Evolutionary conservation across 2,329 filamentous ascomycete species (phyloP).

Genomic region (Colletotrichum sp.): DNA sequence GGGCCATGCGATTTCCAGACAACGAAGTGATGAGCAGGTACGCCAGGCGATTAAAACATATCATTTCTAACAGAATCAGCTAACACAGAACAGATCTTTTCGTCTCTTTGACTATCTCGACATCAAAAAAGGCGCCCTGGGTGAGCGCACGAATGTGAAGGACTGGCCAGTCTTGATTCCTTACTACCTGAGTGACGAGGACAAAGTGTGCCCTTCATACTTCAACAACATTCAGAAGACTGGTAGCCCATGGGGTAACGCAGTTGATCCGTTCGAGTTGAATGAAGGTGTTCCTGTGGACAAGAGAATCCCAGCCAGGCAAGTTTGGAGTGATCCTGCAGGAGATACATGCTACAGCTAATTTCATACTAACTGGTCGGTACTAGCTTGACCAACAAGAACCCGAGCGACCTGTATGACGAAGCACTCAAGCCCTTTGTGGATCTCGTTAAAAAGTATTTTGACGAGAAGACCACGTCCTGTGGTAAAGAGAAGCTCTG

Average conservation of each 20-base stretch:
- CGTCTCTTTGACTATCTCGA: neutral
- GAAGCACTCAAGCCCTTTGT: too few species aligned
- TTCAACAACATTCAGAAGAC: neutral
- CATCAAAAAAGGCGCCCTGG: neutral
- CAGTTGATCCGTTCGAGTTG: neutral
- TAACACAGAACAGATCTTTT: neutral
- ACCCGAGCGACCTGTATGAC: too few species aligned
- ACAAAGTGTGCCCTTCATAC: neutral
- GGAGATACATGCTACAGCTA: too few species aligned
- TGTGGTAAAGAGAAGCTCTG: neutral
- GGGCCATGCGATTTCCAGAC: too few species aligned
- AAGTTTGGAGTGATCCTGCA: too few species aligned
- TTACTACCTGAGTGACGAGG: neutral
- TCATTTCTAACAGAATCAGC: too few species aligned
- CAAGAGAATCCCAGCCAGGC: neutral
- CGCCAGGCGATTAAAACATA: too few species aligned
- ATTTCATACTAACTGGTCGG: too few species aligned
- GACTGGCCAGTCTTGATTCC: neutral
- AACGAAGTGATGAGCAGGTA: slow-evolving; percentile 30
- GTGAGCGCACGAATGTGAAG: neutral
- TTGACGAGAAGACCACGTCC: too few species aligned
- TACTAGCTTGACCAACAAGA: too few species aligned
- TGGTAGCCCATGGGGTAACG: neutral
- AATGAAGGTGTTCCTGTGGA: neutral
- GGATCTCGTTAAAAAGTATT: too few species aligned